Evolutionary conservation across 495 filamentous ascomycete genomes (phyloP).

Genomic region (Xanthoparmelia taractica): DNA sequence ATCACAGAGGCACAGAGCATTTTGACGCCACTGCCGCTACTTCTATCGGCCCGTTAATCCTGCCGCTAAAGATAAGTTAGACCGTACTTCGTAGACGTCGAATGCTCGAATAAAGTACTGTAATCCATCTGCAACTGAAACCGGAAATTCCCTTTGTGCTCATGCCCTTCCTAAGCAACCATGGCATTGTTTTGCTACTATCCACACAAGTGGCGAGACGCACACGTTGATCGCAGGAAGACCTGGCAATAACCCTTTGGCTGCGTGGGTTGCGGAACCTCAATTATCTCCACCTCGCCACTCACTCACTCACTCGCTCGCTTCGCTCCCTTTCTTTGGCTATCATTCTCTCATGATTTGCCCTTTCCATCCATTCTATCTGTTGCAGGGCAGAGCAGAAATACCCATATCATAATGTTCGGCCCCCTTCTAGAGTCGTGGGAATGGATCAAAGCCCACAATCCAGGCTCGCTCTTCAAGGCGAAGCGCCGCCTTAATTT

Average conservation of each 20-base stretch:
- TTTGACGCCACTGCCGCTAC: too few relatives aligned
- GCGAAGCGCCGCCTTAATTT: conserved; percentile 68
- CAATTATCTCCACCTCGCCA: not conserved
- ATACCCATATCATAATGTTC: conserved; percentile 19
- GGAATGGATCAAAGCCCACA: conserved; percentile 38
- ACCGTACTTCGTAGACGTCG: too few relatives aligned
- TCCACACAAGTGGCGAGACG: not conserved
- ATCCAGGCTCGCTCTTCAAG: conserved; percentile 44
- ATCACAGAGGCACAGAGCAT: too few relatives aligned
- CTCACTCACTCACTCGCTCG: not conserved
- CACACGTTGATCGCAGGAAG: not conserved
- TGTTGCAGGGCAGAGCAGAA: not conserved
- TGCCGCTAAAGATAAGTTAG: not conserved
- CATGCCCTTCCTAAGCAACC: not conserved
- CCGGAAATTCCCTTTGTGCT: not conserved
- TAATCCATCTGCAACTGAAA: too few relatives aligned
- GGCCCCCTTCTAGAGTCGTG: conserved; percentile 30
- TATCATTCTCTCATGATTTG: not conserved
- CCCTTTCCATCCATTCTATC: not conserved
- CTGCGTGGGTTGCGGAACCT: not conserved
- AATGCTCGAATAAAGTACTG: too few relatives aligned
- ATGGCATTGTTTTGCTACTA: not conserved
- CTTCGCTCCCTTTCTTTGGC: not conserved
- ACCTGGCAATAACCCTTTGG: not conserved
- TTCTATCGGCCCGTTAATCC: not conserved